These are phyloP conservation scores for Xylaria sp. DNA, from an alignment of 2,329 filamentous ascomycete species.

Conservation along the genomic window DNA sequence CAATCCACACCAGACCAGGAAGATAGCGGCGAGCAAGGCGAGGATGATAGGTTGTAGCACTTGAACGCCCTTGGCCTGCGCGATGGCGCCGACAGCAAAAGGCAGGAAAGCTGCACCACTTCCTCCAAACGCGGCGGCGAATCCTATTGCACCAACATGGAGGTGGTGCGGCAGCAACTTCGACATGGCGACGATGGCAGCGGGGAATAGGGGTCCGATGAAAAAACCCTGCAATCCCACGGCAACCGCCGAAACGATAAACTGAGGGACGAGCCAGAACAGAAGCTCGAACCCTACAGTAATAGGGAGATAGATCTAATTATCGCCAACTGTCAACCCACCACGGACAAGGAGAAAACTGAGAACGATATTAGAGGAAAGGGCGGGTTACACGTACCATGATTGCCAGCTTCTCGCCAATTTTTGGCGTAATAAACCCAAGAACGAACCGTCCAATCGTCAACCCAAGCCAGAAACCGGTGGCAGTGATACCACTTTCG, in stretches of 20 bases:
- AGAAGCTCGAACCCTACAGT: conserved; percentile 75
- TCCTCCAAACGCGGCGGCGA: conserved; percentile 80
- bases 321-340: conserved; percentile 1
- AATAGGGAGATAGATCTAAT: conserved; percentile 69
- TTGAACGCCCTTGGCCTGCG: conserved; percentile 65
- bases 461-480: conserved; percentile 84
- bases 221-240: conserved; percentile 82
- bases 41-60: conserved; percentile 68
- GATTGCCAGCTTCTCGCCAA: conserved; percentile 76
- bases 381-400: conserved; percentile 47
- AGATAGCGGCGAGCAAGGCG: conserved; percentile 58
- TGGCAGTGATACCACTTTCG: conserved; percentile 77
- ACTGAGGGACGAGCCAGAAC: conserved; percentile 84
- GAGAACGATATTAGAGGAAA: not conserved
- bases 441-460: conserved; percentile 76
- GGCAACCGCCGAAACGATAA: conserved; percentile 78
- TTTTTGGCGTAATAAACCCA: conserved; percentile 76
- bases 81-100: conserved; percentile 74
- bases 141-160: conserved; percentile 82
- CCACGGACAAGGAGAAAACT: not conserved
- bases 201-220: conserved; percentile 81
- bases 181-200: conserved; percentile 75
- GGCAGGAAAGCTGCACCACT: conserved; percentile 76
- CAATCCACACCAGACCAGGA: conserved; percentile 60
- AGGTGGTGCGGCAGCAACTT: conserved; percentile 75